Evolutionary conservation across 305 asterid species (phyloP).

Genomic region (Fraxinus sp.): DNA sequence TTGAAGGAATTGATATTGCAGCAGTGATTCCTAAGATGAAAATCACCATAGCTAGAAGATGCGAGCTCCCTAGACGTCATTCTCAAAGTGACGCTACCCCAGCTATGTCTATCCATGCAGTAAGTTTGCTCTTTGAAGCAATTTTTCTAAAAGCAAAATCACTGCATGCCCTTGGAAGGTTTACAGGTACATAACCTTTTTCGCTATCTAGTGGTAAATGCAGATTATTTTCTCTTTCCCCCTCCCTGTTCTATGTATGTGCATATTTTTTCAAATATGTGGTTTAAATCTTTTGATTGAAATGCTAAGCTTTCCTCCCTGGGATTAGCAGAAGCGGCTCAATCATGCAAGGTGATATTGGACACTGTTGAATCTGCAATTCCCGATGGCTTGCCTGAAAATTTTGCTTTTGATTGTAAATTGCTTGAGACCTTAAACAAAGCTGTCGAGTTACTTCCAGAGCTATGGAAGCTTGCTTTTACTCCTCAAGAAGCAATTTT

Average conservation of each 20-base stretch:
- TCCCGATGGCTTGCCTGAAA: conserved; percentile 72
- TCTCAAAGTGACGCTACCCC: conserved; percentile 61
- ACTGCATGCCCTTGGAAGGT: conserved; percentile 65
- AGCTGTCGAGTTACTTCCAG: conserved; percentile 87
- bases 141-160: conserved; percentile 77
- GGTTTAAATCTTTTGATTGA: background rate
- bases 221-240: background rate
- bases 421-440: conserved; percentile 67
- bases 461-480: conserved; percentile 62
- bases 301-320: conserved; percentile 8
- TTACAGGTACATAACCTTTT: conserved; percentile 48
- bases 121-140: conserved; percentile 77
- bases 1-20: conserved; percentile 82
- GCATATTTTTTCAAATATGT: background rate
- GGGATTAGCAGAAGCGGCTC: conserved; percentile 72
- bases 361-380: conserved; percentile 76
- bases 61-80: conserved; percentile 63
- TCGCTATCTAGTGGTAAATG: background rate
- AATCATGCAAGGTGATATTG: conserved; percentile 68
- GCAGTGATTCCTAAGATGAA: conserved; percentile 76
- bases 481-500: conserved; percentile 60
- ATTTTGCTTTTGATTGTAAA: conserved; percentile 57
- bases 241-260: background rate
- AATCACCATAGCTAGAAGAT: conserved; percentile 52
- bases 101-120: conserved; percentile 66